These are phyloP conservation scores for Filobasidium uniguttulatum DNA, from an alignment of 1,284 basidiomycete species.

Conservation along the genomic window DNA sequence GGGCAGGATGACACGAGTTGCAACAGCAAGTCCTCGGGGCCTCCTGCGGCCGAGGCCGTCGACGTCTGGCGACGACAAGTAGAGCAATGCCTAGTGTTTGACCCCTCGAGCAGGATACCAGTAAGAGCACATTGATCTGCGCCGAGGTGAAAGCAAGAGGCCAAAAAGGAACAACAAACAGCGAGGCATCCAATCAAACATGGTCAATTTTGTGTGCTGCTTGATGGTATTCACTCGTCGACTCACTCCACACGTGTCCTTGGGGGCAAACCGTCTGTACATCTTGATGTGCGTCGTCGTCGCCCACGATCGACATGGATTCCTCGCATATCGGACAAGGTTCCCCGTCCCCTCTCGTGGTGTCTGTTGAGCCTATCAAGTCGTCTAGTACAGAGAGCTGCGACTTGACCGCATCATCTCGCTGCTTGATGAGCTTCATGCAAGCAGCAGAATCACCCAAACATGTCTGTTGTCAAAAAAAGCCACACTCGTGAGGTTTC, in stretches of 20 bases:
- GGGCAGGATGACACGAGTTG: background rate
- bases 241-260: constrained; percentile 1
- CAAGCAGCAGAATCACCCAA: background rate
- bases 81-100: background rate
- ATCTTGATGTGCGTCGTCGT: too few species aligned
- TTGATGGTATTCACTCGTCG: background rate
- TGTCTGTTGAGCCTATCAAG: background rate
- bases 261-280: background rate
- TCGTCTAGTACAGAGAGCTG: background rate
- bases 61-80: background rate
- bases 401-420: background rate
- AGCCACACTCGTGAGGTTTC: background rate
- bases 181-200: too few species aligned
- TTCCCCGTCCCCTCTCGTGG: too few species aligned
- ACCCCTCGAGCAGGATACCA: background rate
- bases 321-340: background rate
- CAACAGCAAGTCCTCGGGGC: background rate
- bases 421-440: background rate
- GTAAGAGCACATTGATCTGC: background rate
- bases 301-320: background rate
- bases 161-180: too few species aligned
- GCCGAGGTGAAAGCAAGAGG: too few species aligned
- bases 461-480: background rate
- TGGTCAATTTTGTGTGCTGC: background rate
- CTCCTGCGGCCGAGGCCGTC: background rate